Percentiles rank a stretch among this genome's conserved stretches.
Evolutionary conservation across 129 eudicot species (phyloP).

Genomic region (Artemisia tridentata): DNA sequence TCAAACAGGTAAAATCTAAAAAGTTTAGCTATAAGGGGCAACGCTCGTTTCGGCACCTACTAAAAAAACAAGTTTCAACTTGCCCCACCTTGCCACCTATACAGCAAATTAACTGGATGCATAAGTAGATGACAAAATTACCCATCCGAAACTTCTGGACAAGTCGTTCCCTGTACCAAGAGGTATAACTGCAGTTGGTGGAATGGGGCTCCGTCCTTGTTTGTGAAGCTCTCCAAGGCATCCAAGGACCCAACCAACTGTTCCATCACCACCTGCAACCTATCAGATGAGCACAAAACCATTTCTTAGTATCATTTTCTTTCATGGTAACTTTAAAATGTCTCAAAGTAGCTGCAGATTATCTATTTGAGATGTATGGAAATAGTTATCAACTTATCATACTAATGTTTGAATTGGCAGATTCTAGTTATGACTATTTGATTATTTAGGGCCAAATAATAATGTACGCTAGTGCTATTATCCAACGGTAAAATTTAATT

Average conservation of each 20-base stretch:
- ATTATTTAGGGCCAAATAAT: not conserved
- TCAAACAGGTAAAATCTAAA: not conserved
- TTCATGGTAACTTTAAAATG: not conserved
- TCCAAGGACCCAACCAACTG: slow-evolving; percentile 98
- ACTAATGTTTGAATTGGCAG: no score
- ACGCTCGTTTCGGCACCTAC: not conserved
- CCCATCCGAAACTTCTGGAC: slow-evolving; percentile 99
- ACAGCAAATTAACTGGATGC: not conserved
- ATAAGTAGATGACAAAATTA: slow-evolving; percentile 32
- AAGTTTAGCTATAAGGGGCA: not conserved
- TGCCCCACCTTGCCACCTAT: not conserved
- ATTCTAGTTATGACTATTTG: not conserved
- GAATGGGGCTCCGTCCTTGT: slow-evolving; percentile 67
- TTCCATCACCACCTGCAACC: slow-evolving; percentile 99
- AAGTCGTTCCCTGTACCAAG: slow-evolving; percentile 98
- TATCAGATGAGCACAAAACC: slow-evolving; percentile 29
- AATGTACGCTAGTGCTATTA: no score
- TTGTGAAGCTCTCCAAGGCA: slow-evolving; percentile 84
- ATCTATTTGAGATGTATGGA: not conserved
- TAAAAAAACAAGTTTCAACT: not conserved
- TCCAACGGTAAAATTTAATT: no score
- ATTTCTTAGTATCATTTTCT: not conserved
- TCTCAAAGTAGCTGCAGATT: not conserved
- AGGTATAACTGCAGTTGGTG: slow-evolving; percentile 89
- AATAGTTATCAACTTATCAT: not conserved